Percentiles rank a stretch among this genome's conserved stretches.
These are phyloP conservation scores for Austroboletus festivus DNA, from an alignment of 768 basidiomycete species.

Conservation along the genomic window DNA sequence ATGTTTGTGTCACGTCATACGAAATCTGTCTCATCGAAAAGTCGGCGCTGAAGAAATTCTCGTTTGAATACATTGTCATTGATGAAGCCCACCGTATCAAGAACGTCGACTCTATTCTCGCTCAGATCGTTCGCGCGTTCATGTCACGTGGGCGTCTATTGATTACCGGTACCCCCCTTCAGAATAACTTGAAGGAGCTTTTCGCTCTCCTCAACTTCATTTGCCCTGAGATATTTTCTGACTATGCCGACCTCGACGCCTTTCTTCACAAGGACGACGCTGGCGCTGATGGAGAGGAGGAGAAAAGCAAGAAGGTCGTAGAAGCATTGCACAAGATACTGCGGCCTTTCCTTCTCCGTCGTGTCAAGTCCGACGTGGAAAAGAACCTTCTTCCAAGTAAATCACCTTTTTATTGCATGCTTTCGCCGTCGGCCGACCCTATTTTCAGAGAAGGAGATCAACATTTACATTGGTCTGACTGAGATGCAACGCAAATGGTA, in stretches of 20 bases:
- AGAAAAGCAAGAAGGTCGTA: constrained; percentile 88
- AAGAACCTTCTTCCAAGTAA: constrained; percentile 89
- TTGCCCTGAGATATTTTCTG: too few species aligned
- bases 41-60: constrained; percentile 87
- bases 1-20: constrained; percentile 94
- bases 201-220: too few species aligned
- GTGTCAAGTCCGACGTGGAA: constrained; percentile 97
- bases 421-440: background rate
- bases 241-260: constrained; percentile 99
- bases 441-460: constrained; percentile 88
- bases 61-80: constrained; percentile 96
- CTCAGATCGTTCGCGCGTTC: constrained; percentile 90
- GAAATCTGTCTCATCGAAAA: constrained; percentile 97
- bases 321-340: constrained; percentile 97
- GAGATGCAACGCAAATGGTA: constrained; percentile 99
- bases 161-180: constrained; percentile 96
- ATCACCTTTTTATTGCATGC: constrained; percentile 11
- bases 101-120: constrained; percentile 95
- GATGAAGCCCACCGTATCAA: constrained; percentile 98
- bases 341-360: constrained; percentile 87
- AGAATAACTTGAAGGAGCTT: constrained; percentile 97
- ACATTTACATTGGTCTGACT: constrained; percentile 94
- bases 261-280: constrained; percentile 90
- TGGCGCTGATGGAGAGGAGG: constrained; percentile 65
- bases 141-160: constrained; percentile 88